These are phyloP conservation scores for Globisporangium cederbergense DNA, from an alignment of 352 stramenopile species.

Conservation along the genomic window DNA sequence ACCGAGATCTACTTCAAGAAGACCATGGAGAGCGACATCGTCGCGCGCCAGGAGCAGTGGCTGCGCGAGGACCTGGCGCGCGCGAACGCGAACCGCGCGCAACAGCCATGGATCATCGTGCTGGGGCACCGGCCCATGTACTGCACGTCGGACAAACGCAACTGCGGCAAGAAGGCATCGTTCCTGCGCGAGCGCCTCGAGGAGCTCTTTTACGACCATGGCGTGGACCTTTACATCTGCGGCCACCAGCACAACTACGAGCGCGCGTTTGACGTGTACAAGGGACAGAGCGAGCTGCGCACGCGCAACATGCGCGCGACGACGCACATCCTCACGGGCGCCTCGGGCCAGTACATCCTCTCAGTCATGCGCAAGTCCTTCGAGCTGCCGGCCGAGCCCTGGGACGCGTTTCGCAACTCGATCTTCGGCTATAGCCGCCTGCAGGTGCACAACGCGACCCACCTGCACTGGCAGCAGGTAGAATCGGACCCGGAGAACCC, in stretches of 20 bases:
- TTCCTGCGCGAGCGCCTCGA: slow-evolving; percentile 68
- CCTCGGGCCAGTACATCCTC: slow-evolving; percentile 81
- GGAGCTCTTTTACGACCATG: slow-evolving; percentile 72
- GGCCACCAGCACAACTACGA: slow-evolving; percentile 92
- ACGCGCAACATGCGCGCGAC: slow-evolving; percentile 84
- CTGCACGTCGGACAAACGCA: slow-evolving; percentile 77
- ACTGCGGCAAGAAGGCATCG: slow-evolving; percentile 60
- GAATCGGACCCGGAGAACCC: slow-evolving; percentile 80
- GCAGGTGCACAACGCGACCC: slow-evolving; percentile 82
- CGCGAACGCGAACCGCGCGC: slow-evolving; percentile 61
- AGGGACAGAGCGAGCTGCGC: slow-evolving; percentile 45
- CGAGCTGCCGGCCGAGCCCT: slow-evolving; percentile 50
- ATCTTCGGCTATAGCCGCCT: slow-evolving; percentile 88
- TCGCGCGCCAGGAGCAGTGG: slow-evolving; percentile 65
- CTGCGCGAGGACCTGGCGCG: slow-evolving; percentile 51
- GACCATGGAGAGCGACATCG: slow-evolving; percentile 39
- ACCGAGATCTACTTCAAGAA: slow-evolving; percentile 90
- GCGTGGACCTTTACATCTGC: slow-evolving; percentile 87
- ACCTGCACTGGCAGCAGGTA: slow-evolving; percentile 87
- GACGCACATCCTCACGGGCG: slow-evolving; percentile 88
- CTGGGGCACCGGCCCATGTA: slow-evolving; percentile 87
- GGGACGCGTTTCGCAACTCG: slow-evolving; percentile 84
- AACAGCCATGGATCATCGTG: slow-evolving; percentile 81
- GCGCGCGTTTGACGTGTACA: slow-evolving; percentile 81
- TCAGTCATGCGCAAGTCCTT: slow-evolving; percentile 79